Evolutionary conservation across 768 basidiomycete species (phyloP), one percentile per base, ranked within the genome.

Genomic region (Calocera cornea): DNA sequence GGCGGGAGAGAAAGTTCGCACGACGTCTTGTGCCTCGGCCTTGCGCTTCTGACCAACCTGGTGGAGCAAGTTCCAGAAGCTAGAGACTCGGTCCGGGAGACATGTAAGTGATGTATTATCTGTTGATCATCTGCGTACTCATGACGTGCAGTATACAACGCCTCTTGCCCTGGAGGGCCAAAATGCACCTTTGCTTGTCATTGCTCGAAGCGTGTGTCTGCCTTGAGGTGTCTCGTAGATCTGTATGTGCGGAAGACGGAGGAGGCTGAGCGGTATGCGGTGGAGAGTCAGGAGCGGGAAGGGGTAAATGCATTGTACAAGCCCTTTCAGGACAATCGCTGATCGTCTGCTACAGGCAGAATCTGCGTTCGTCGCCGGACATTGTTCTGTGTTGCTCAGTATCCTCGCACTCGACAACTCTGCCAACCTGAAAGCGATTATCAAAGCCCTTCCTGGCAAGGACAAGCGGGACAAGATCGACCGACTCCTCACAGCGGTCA

Each of bases 21-120:
- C 27, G 91, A 92, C 73, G 80, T 82, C 36, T 77, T 90, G 2
- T 92, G 89, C 74, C 84, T 92, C 31, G 82, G 86, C 5, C 80
- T 92, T 3, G 90, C 86, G 0, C 77, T 92, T 11, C 77, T 92
- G 41, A 89, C 89, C 65, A 92, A 91, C 74, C 77, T 92, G 47
- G 84, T 89, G 0, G 87, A 90, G 72, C 78, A 78, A 3, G 77
- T 80, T n/a, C 79, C 80, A 0, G 78, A 75, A n/a, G 47, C 64
- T 60, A 60, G 54, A 60, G 54, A 14, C 16, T 27, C 54, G 19
- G 54, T 60, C 3, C 54, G 54, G 19, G 54, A 60, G 54, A 60
- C 31, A 5, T 16, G 54, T 60, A 33, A 31, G 54, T 60, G 2
- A 14, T 60, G 14, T 38, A 14, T 60, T 16, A 14, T 60, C 54